Percentiles rank a stretch among this genome's conserved stretches.
phyloP scores from a whole-genome alignment of 768 basidiomycete genomes.

The Boletus eberwhitei region DNA sequence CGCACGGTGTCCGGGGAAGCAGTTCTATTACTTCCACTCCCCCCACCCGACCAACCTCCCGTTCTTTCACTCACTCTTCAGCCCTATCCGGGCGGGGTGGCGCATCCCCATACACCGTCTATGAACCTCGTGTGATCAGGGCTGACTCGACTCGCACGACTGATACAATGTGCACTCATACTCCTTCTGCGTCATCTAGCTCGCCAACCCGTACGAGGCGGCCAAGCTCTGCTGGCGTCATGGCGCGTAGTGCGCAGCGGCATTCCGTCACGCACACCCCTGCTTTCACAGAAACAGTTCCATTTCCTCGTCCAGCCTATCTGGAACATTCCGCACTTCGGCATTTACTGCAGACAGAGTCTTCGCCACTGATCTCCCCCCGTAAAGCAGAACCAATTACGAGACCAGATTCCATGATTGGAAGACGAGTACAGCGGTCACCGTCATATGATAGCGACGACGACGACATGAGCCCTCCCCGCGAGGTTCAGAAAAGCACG shows the following conservation, averaged over 20 bases:
- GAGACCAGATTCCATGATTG: conserved; percentile 19
- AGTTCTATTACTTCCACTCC: conserved; percentile 33
- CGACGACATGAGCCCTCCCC: conserved; percentile 55
- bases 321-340: conserved; percentile 74
- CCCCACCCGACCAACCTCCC: conserved; percentile 40
- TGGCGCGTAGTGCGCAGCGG: conserved; percentile 21
- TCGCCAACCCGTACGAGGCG: conserved; percentile 50
- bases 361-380: conserved; percentile 34
- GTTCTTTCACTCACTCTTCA: conserved; percentile 41
- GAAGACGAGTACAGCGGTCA: conserved; percentile 33
- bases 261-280: conserved; percentile 30
- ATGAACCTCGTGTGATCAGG: conserved; percentile 72
- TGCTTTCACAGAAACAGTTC: conserved; percentile 28
- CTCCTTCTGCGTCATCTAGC: conserved; percentile 35
- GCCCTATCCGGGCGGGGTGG: conserved; percentile 31
- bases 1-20: conserved; percentile 38
- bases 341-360: conserved; percentile 59
- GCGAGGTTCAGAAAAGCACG: conserved; percentile 32
- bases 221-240: conserved; percentile 37
- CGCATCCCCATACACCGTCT: conserved; percentile 29
- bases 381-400: conserved; percentile 36
- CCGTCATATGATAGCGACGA: conserved; percentile 63
- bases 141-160: conserved; percentile 41
- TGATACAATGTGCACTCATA: conserved; percentile 43
- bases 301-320: conserved; percentile 69